Percentiles rank a stretch among this genome's conserved stretches.
Evolutionary conservation across 306 rosid genomes (phyloP).

Genomic region (Dalbergia cochinchinensis): DNA sequence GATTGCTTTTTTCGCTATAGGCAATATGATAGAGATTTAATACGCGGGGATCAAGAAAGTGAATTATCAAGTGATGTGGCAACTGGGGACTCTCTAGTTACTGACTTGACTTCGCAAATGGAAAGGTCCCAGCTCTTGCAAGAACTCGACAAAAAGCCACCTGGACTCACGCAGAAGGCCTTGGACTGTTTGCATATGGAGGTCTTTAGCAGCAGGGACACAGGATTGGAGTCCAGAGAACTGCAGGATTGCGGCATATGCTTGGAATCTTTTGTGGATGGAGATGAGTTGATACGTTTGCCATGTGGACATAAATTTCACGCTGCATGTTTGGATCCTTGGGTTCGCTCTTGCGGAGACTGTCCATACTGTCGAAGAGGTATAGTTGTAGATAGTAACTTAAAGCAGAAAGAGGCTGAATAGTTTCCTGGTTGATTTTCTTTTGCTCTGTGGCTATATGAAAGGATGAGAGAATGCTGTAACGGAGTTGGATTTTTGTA

Average conservation of each 20-base stretch:
- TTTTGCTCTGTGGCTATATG: conserved; percentile 34
- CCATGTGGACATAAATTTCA: conserved; percentile 87
- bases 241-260: conserved; percentile 84
- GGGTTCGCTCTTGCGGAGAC: conserved; percentile 82
- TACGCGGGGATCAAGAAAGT: conserved; percentile 44
- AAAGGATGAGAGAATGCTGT: conserved; percentile 23
- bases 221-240: conserved; percentile 43
- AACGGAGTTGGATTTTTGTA: conserved; percentile 38
- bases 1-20: conserved; percentile 26
- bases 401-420: not conserved
- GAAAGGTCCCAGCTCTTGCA: conserved; percentile 57
- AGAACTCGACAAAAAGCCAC: conserved; percentile 65
- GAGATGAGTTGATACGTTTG: conserved; percentile 70
- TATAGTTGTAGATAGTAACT: conserved; percentile 53
- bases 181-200: conserved; percentile 63
- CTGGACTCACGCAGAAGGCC: conserved; percentile 79
- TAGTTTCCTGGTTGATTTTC: conserved; percentile 19
- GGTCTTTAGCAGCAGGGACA: conserved; percentile 54
- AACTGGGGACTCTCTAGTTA: conserved; percentile 34
- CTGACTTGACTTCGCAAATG: conserved; percentile 59
- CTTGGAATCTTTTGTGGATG: conserved; percentile 72
- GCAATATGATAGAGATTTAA: conserved; percentile 47
- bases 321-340: conserved; percentile 75
- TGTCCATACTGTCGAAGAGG: conserved; percentile 83
- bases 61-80: conserved; percentile 49